These are phyloP conservation scores for Bolboschoenoplectus hybrid DNA, from an alignment of 202 grass and related monocot genomes.

Conservation along the genomic window DNA sequence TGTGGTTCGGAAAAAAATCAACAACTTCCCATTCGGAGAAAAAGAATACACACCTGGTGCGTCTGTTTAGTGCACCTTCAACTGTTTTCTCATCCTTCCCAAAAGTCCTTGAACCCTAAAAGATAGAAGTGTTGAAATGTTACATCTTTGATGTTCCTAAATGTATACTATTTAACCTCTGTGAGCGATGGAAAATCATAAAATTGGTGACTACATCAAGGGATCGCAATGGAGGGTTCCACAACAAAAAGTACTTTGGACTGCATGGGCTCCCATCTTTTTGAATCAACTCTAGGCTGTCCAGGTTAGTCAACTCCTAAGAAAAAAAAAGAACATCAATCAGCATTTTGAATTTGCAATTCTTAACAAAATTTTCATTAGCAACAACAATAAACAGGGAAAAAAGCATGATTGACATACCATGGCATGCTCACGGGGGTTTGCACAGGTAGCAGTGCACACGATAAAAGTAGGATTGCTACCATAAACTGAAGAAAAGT, in stretches of 20 bases:
- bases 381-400: background rate
- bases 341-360: conserved; percentile 18
- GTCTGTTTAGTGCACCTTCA: conserved; percentile 27
- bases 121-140: conserved; percentile 20
- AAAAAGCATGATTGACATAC: conserved; percentile 49
- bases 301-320: conserved; percentile 80
- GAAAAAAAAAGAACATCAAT: conserved; percentile 19
- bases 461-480: conserved; percentile 79
- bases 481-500: conserved; percentile 70
- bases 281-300: conserved; percentile 67
- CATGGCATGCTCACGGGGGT: conserved; percentile 89
- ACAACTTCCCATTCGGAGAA: background rate
- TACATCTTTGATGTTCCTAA: conserved; percentile 15
- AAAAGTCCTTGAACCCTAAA: conserved; percentile 37
- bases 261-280: conserved; percentile 90
- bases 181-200: conserved; percentile 9
- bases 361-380: background rate
- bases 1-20: background rate
- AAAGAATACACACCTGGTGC: conserved; percentile 5
- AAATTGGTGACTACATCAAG: conserved; percentile 40
- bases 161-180: background rate
- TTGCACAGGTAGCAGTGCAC: conserved; percentile 94
- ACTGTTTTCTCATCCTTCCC: background rate
- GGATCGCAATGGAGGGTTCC: conserved; percentile 70
- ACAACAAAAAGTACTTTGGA: conserved; percentile 89